phyloP scores from a whole-genome alignment of 306 rosid species.

The Carpinus fangiana region DNA sequence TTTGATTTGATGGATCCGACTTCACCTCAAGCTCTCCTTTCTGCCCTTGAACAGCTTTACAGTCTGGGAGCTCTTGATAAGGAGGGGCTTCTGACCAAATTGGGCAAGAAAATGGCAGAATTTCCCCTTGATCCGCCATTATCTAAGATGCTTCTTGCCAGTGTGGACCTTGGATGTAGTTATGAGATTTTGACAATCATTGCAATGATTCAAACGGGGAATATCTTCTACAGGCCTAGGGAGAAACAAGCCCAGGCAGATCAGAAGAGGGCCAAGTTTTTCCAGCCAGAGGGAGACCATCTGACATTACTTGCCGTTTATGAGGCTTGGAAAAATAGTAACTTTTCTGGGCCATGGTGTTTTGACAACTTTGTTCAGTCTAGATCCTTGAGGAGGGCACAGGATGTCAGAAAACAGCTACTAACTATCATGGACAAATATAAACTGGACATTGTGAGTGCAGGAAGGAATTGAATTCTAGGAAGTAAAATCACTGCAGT shows the following conservation, averaged over 20 bases:
- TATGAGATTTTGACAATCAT: conserved; percentile 85
- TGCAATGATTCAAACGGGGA: conserved; percentile 89
- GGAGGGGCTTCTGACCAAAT: conserved; percentile 77
- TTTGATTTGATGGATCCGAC: conserved; percentile 56
- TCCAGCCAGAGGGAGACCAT: conserved; percentile 95
- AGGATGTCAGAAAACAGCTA: conserved; percentile 84
- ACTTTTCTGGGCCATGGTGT: conserved; percentile 69
- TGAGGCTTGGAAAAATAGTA: conserved; percentile 58
- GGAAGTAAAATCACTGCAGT: no score
- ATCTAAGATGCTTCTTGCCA: conserved; percentile 87
- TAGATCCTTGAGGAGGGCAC: conserved; percentile 61
- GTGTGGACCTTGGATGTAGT: conserved; percentile 93
- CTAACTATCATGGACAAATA: conserved; percentile 82
- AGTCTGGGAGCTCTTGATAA: conserved; percentile 91
- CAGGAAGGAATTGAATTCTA: no score
- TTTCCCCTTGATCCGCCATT: conserved; percentile 89
- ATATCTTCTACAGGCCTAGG: conserved; percentile 80
- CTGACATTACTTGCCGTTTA: conserved; percentile 34
- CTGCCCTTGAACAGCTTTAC: conserved; percentile 77
- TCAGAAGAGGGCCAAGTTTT: conserved; percentile 86
- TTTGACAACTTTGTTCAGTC: conserved; percentile 31
- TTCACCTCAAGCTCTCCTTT: conserved; percentile 77
- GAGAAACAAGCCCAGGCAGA: conserved; percentile 93
- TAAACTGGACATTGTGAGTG: no score
- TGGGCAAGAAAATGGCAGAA: conserved; percentile 90